Conservation (phyloP, 768 basidiomycete species). For the Mycena olivaceomarginata region DNA sequence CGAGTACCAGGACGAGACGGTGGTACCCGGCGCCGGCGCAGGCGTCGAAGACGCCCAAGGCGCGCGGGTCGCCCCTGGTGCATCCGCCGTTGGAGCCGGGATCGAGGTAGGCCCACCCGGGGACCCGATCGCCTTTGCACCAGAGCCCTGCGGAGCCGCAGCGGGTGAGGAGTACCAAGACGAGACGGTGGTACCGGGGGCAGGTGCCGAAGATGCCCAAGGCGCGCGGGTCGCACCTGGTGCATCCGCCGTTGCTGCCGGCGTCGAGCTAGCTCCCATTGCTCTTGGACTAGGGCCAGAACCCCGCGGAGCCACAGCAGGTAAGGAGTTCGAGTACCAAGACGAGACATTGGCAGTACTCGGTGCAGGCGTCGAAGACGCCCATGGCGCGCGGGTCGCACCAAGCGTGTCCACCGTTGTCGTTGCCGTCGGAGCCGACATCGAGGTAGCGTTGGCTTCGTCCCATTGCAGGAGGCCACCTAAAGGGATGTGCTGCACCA, state of each 20-base stretch:
- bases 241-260: conserved; percentile 10
- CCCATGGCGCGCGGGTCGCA: conserved; percentile 40
- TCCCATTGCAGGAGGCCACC: conserved; percentile 89
- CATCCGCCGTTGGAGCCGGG: background rate
- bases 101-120: background rate
- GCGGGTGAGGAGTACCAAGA: background rate
- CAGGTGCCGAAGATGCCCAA: too few relatives aligned
- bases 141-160: background rate
- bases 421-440: background rate
- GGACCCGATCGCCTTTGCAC: background rate
- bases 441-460: background rate
- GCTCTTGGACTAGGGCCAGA: background rate
- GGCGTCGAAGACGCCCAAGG: too few relatives aligned
- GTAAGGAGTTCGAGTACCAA: conserved; percentile 29
- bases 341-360: conserved; percentile 15
- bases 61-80: background rate
- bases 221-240: background rate
- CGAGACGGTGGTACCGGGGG: too few relatives aligned
- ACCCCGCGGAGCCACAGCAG: background rate
- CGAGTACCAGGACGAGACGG: too few relatives aligned
- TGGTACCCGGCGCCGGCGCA: too few relatives aligned
- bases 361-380: conserved; percentile 14
- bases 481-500: conserved; percentile 94
- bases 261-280: background rate
- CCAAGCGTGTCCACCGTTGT: conserved; percentile 3